phyloP scores from a whole-genome alignment of 805 yeast species.

The Lipomyces spencermartinsiae region DNA sequence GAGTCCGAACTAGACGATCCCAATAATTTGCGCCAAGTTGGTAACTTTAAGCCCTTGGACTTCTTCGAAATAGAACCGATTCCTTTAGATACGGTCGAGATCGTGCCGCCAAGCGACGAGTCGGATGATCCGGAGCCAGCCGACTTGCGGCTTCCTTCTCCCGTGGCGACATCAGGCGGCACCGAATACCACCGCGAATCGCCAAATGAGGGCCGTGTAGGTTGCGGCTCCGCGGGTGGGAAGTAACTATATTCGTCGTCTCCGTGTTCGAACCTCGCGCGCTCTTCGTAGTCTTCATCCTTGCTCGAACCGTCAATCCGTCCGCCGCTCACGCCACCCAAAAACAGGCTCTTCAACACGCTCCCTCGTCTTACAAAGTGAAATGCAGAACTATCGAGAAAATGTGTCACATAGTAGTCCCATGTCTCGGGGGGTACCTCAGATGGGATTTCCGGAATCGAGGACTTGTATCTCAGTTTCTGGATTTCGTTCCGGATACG shows the following conservation, averaged over 20 bases:
- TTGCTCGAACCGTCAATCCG: background rate
- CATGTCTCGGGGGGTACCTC: slow-evolving; percentile 35
- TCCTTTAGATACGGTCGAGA: slow-evolving; percentile 22
- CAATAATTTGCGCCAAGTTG: slow-evolving; percentile 20
- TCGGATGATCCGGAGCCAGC: slow-evolving; percentile 14
- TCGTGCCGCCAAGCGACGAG: slow-evolving; percentile 13
- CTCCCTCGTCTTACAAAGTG: slow-evolving; percentile 24
- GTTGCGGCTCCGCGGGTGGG: background rate
- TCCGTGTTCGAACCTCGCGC: slow-evolving; percentile 4
- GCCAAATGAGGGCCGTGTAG: background rate
- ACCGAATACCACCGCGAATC: background rate
- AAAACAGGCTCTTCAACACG: slow-evolving; percentile 22
- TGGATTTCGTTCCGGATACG: slow-evolving; percentile 33
- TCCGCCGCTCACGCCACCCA: background rate
- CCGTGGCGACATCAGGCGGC: background rate
- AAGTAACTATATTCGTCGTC: slow-evolving; percentile 12
- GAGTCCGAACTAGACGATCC: slow-evolving; percentile 45
- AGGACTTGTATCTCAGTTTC: slow-evolving; percentile 21
- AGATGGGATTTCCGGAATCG: slow-evolving; percentile 36
- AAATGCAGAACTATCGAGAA: slow-evolving; percentile 21
- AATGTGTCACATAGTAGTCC: slow-evolving; percentile 32
- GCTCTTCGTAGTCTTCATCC: background rate
- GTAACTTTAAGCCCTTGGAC: slow-evolving; percentile 22
- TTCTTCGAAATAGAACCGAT: slow-evolving; percentile 27
- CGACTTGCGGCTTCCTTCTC: background rate